A percentile compares a stretch with the other conserved stretches of the same genome.
These are phyloP conservation scores for Quercus cerris DNA, from an alignment of 306 rosid genomes.

Conservation along the genomic window DNA sequence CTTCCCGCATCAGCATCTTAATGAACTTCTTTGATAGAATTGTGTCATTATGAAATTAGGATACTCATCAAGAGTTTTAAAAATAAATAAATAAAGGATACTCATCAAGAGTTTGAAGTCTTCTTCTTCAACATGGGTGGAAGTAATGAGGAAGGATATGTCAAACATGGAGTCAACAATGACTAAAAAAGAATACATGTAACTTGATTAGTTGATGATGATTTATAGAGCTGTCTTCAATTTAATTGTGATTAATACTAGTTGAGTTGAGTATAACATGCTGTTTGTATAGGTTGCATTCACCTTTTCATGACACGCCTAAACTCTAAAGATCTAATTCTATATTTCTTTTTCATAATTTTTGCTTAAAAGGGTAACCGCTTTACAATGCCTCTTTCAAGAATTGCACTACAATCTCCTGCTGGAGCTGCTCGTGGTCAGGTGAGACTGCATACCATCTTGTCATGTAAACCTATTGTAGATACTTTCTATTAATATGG, in stretches of 20 bases:
- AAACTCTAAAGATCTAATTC: slow-evolving; percentile 3
- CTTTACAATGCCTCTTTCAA: slow-evolving; percentile 78
- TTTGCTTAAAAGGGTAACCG: slow-evolving; percentile 60
- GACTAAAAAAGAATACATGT: not conserved
- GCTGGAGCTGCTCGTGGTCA: slow-evolving; percentile 97
- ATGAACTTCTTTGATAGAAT: not conserved
- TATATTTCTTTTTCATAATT: not conserved
- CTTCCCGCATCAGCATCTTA: no score
- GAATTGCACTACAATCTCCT: slow-evolving; percentile 76
- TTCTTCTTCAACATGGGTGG: not conserved
- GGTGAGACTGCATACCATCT: slow-evolving; percentile 39
- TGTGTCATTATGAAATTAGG: not conserved
- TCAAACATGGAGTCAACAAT: not conserved
- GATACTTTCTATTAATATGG: not conserved
- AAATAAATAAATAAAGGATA: not conserved
- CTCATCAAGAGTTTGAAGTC: not conserved
- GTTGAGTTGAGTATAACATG: not conserved
- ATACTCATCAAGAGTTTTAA: not conserved
- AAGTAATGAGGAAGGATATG: not conserved
- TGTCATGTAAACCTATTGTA: not conserved
- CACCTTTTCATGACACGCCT: slow-evolving; percentile 7
- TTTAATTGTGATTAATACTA: not conserved
- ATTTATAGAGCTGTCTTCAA: not conserved
- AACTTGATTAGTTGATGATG: not conserved
- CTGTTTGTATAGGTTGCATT: not conserved